These are phyloP conservation scores for Thraustotheca clavata DNA, from an alignment of 352 stramenopile genomes.

Conservation along the genomic window DNA sequence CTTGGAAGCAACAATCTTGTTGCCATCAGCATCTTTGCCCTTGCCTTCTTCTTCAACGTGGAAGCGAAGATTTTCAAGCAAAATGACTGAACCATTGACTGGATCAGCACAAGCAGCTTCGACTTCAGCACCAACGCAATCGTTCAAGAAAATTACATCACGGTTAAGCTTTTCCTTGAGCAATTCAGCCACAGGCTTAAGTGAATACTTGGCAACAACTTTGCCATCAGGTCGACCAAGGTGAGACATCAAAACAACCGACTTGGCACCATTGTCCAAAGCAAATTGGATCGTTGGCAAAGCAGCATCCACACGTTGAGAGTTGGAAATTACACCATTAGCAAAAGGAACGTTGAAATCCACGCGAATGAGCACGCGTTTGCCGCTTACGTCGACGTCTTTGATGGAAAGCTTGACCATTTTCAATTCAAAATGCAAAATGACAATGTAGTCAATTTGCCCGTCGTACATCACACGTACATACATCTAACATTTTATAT, in stretches of 20 bases:
- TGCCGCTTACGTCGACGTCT: conserved; percentile 92
- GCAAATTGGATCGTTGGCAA: conserved; percentile 97
- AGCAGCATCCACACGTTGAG: conserved; percentile 96
- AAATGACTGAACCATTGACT: conserved; percentile 78
- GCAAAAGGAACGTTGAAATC: conserved; percentile 99
- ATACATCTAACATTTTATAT: not conserved
- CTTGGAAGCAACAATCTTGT: conserved; percentile 86
- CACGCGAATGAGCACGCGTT: conserved; percentile 98
- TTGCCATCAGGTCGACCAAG: conserved; percentile 95
- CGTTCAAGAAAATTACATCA: conserved; percentile 89
- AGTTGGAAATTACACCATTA: conserved; percentile 96
- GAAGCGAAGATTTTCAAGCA: conserved; percentile 99
- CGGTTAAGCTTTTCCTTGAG: conserved; percentile 89
- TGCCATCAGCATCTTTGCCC: conserved; percentile 63
- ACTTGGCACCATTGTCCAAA: conserved; percentile 94
- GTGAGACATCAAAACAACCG: conserved; percentile 98
- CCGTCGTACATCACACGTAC: not conserved
- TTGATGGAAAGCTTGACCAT: conserved; percentile 87
- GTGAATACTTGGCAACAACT: conserved; percentile 92
- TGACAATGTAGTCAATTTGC: not conserved
- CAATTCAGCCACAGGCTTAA: conserved; percentile 88
- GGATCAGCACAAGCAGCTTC: conserved; percentile 63
- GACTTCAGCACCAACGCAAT: conserved; percentile 93
- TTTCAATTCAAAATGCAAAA: conserved; percentile 14
- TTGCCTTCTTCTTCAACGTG: conserved; percentile 95